These are phyloP conservation scores for Talaromyces funiculosus DNA, from an alignment of 2,329 filamentous ascomycete genomes.

Conservation along the genomic window DNA sequence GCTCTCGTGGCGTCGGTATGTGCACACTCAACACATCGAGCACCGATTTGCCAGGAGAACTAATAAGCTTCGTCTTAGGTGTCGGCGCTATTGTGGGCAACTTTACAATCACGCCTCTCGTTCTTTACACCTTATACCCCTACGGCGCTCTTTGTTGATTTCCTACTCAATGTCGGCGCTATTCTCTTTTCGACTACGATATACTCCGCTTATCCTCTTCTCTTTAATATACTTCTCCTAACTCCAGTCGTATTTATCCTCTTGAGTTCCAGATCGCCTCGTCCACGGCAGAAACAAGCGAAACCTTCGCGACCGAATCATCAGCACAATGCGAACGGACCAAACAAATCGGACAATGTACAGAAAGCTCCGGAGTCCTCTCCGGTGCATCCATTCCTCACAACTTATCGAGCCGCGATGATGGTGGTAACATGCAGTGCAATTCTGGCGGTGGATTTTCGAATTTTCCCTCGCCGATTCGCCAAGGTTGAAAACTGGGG, in stretches of 20 bases:
- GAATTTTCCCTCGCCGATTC: slow-evolving; percentile 85
- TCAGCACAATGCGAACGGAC: slow-evolving; percentile 13
- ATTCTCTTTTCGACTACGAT: slow-evolving; percentile 81
- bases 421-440: slow-evolving; percentile 82
- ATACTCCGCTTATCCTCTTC: slow-evolving; percentile 68
- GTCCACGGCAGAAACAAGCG: slow-evolving; percentile 26
- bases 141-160: slow-evolving; percentile 69
- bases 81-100: slow-evolving; percentile 79
- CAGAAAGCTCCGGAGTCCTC: slow-evolving; percentile 46
- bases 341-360: slow-evolving; percentile 7
- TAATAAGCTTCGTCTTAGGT: slow-evolving; percentile 48
- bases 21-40: background rate
- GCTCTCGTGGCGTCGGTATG: slow-evolving; percentile 74
- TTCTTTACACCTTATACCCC: slow-evolving; percentile 74
- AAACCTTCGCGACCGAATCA: slow-evolving; percentile 27
- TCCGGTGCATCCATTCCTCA: slow-evolving; percentile 85
- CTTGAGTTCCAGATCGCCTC: slow-evolving; percentile 30
- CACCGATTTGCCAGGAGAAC: background rate
- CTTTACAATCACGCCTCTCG: slow-evolving; percentile 73
- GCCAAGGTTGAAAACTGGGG: slow-evolving; percentile 99
- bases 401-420: slow-evolving; percentile 85
- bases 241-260: slow-evolving; percentile 64
- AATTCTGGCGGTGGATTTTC: slow-evolving; percentile 96
- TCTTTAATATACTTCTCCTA: slow-evolving; percentile 69
- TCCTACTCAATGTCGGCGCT: slow-evolving; percentile 76